Evolutionary conservation across 2,329 filamentous ascomycete species (phyloP).

Genomic region (Fonsecaea pedrosoi): DNA sequence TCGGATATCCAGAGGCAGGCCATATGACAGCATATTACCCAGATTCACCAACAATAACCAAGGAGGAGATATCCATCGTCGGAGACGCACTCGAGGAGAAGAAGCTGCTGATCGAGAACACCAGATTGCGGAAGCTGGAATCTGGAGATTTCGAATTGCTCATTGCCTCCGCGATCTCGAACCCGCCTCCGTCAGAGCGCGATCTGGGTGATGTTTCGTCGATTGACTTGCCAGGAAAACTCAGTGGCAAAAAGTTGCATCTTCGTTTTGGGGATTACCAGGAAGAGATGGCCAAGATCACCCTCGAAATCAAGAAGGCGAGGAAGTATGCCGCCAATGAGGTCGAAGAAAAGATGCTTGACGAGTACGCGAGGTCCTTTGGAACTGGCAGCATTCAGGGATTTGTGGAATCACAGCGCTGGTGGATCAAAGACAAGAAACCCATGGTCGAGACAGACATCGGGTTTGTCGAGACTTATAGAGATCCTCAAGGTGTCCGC

Average conservation of each 20-base stretch:
- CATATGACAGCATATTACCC: constrained; percentile 86
- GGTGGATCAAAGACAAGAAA: constrained; percentile 83
- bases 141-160: constrained; percentile 73
- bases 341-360: constrained; percentile 74
- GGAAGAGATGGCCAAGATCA: constrained; percentile 73
- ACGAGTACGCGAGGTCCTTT: constrained; percentile 77
- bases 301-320: constrained; percentile 70
- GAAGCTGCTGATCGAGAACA: constrained; percentile 75
- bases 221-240: constrained; percentile 65
- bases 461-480: constrained; percentile 85
- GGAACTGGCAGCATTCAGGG: constrained; percentile 74
- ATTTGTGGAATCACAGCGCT: constrained; percentile 80
- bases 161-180: constrained; percentile 71
- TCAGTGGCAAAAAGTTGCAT: constrained; percentile 72
- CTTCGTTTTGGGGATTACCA: constrained; percentile 77
- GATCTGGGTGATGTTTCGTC: constrained; percentile 71
- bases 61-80: constrained; percentile 74
- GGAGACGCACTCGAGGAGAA: constrained; percentile 76
- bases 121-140: constrained; percentile 70
- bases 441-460: constrained; percentile 81
- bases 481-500: constrained; percentile 79
- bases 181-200: constrained; percentile 66
- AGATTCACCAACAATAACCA: constrained; percentile 74
- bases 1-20: constrained; percentile 76
- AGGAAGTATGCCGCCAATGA: constrained; percentile 74